Base-by-base conservation (phyloP, 1,284 basidiomycete species). In the Cryptococcus depauperatus region DNA sequence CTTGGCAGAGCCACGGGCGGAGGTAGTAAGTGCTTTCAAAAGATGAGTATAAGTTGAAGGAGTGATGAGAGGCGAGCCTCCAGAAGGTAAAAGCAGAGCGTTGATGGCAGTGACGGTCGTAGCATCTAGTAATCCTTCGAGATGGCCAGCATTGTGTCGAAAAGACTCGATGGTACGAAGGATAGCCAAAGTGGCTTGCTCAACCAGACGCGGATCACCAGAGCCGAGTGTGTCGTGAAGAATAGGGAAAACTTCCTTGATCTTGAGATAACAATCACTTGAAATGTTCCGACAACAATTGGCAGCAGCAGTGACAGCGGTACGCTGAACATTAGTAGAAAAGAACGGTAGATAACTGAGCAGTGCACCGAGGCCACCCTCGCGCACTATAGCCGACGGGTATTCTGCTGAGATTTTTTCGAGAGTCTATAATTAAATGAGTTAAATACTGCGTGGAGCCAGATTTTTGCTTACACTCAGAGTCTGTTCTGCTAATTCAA, bases 331-430 rank as follows among this genome's bases (percentile, higher is more conserved):
- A 37, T 90, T 87, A 55, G 91, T 95, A 10, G 88, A 91, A 73
- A 96, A 95, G 74, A 96, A 96, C 65, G 95, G 91, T 53, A 96
- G 81, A 70, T 85, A 95, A 65, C 87, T 89, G 57, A 96, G 79
- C 27, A 96, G 74, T 16, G 91, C 91, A 19, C 84, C 80, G 16
- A 96, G 77, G 32, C 92, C 92, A 42, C 87, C 88, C 73, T 95
- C 91, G 41, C 88, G 82, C 16, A 95, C 89, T 56, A 96, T 93
- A 10, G 90, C 81, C 49, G 85, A 85, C 1, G 92, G 91, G 58
- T 90, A 89, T 69, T 95, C 92, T 66, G 91, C 87, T 1, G 90
- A 92, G 35, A 96, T 91, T 74, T 96, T 96, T 73, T 95, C 90
- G 73, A 96, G 76, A 0, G 91, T 96, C 90, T 93, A 62, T 13